Base-by-base conservation (phyloP, 1,284 basidiomycete species). In the Fomitopsis pinicola region DNA sequence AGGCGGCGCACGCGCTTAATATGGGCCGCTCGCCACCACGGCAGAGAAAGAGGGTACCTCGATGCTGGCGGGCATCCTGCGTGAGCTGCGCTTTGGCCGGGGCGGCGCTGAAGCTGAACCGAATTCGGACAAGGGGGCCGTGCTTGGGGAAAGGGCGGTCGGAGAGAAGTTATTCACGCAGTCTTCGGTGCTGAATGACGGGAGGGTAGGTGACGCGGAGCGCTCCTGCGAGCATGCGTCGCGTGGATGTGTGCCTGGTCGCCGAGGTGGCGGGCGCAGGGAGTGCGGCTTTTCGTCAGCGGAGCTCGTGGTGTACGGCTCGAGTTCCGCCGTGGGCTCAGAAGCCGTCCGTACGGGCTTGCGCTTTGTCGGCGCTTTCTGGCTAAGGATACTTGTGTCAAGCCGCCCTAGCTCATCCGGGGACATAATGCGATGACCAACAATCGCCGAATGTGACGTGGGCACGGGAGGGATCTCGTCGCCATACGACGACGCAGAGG, bases 401-500 rank as follows among this genome's bases (percentile, higher is more conserved):
- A 75, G 66, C 53, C 70, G 67, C 14, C 68, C 63, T 8, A 86
- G 73, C 65, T 86, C 82, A 19, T 74, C 76, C 0, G 84, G 84
- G 3, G 83, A 72, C 12, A 86, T 68, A 66, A 86, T 87, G 62
- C 82, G 80, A 60, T 79, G 78, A 14, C 69, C 71, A 22, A 75
- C 48, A 10, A 55, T 46, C 7, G 57, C 14, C 17, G 66, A 42
- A 42, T 67, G 55, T 17, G 67, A 50, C 42, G 65, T 72, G 2
- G 79, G 78, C 42, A 78, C 58, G 0, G 78, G 78, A 3, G 80
- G 77, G 0, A 74, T 62, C 22, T 80, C 75, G 9, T 82, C 80
- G 0, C 79, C 80, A 55, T 81, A 80, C 2, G 87, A 89, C 0
- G 85, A 84, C 5, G 80, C 71, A 0, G 86, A 88, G 0, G 84